Conservation (phyloP, 352 stramenopile species). For the Phytophthora sojae region DNA sequence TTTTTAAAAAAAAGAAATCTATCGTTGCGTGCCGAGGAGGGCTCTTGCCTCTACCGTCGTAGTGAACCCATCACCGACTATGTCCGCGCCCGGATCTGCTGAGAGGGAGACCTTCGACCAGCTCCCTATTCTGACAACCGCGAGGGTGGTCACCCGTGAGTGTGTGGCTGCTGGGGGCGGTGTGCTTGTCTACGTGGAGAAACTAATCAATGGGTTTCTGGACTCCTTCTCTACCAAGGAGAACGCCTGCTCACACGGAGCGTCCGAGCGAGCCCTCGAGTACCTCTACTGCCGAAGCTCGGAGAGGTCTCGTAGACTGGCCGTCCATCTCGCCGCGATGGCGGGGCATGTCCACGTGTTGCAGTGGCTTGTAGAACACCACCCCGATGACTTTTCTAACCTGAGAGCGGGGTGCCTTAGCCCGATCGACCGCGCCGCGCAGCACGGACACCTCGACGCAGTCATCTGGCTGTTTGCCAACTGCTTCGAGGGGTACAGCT, state of each 20-base stretch:
- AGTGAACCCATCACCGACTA: not conserved
- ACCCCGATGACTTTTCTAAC: constrained; percentile 5
- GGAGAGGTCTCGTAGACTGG: not conserved
- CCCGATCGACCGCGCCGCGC: constrained; percentile 15
- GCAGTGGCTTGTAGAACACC: constrained; percentile 8
- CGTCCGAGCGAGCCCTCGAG: not conserved
- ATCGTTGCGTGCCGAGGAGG: not conserved
- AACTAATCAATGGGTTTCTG: constrained; percentile 10
- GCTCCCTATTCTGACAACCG: constrained; percentile 1
- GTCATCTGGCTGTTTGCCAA: constrained; percentile 15
- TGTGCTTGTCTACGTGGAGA: constrained; percentile 7
- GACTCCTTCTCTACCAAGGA: constrained; percentile 7
- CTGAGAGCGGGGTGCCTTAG: constrained; percentile 12
- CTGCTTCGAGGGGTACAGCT: constrained; percentile 11
- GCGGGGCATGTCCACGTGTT: constrained; percentile 11
- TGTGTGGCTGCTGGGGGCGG: constrained; percentile 5
- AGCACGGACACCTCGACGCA: constrained; percentile 16
- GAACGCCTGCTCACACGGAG: constrained; percentile 3
- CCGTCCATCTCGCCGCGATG: constrained; percentile 6
- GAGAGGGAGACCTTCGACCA: not conserved
- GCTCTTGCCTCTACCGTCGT: not conserved
- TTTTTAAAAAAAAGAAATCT: not conserved
- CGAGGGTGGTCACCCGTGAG: constrained; percentile 1
- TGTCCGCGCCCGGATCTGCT: not conserved
- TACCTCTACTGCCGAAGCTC: constrained; percentile 12